Base-by-base conservation (phyloP, 805 yeast species). In the Priceomyces castillae region DNA sequence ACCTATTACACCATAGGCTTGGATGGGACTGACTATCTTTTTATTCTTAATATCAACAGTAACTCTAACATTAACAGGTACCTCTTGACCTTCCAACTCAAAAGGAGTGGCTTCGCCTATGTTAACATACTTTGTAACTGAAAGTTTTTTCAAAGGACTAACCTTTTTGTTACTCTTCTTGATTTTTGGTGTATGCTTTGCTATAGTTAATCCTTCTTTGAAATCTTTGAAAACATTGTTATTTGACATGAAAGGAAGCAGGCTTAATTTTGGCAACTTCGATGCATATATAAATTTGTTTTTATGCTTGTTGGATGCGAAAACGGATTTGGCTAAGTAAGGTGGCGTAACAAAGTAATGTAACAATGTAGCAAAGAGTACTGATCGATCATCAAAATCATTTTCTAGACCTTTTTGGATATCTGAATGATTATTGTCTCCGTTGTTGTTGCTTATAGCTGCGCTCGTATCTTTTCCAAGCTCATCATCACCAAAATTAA, bases 301-400 rank as follows among this genome's bases (percentile, higher is more conserved):
- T 19, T 61, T 41, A 46, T 47, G 68, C 56, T 51, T 71, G 65
- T 53, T 54, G 47, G 75, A 71, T 26, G 57, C 56, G 67, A 89
- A 87, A 3, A 84, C 73, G 2, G 82, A 64, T 47, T 82, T 82
- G 15, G 82, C 77, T 34, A 90, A 69, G 57, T 90, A 87, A 39
- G 88, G 85, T 1, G 97, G 96, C 0, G 96, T 89, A 12, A 89
- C 80, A 56, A 87, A 87, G 58, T 69, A 89, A 58, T 88, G 95
- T 44, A 90, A 65, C 31, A 90, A 68, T 1, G 82, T 70, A 1
- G 92, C 90, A 42, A 88, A 73, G 6, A 82, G 56, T 57, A 82
- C 62, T 0, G 82, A 65, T 30, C 71, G 69, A 45, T 57, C 43
- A 20, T 54, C 51, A 35, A 11, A 28, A 38, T 46, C 54, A 44